Conservation (phyloP, 805 yeast genomes). For the Candida stauntonica region DNA sequence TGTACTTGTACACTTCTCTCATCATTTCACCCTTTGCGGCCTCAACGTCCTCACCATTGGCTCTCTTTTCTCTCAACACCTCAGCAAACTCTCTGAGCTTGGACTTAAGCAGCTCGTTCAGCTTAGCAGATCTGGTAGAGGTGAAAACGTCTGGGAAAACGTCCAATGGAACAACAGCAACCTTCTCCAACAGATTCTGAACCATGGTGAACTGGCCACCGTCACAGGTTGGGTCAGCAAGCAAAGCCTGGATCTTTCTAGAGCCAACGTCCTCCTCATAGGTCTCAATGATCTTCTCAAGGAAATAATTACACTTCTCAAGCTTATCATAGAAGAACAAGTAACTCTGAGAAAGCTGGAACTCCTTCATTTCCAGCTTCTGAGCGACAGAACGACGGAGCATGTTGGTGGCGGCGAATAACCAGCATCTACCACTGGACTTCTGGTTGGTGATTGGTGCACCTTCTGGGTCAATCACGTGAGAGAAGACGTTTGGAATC, state of each 20-base stretch:
- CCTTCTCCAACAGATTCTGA: slow-evolving; percentile 69
- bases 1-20: slow-evolving; percentile 58
- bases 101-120: slow-evolving; percentile 61
- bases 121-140: slow-evolving; percentile 43
- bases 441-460: slow-evolving; percentile 71
- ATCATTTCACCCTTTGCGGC: slow-evolving; percentile 45
- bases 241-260: slow-evolving; percentile 61
- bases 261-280: slow-evolving; percentile 62
- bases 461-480: slow-evolving; percentile 40
- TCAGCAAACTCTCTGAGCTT: slow-evolving; percentile 78
- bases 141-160: slow-evolving; percentile 65
- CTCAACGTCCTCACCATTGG: slow-evolving; percentile 12
- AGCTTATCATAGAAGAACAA: slow-evolving; percentile 81
- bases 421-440: slow-evolving; percentile 82
- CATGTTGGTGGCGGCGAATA: slow-evolving; percentile 77
- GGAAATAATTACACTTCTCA: slow-evolving; percentile 77
- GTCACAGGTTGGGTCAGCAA: slow-evolving; percentile 65
- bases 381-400: slow-evolving; percentile 60
- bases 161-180: slow-evolving; percentile 75
- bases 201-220: slow-evolving; percentile 92
- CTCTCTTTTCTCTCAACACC: slow-evolving; percentile 42
- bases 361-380: slow-evolving; percentile 57
- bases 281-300: slow-evolving; percentile 73
- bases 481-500: slow-evolving; percentile 22
- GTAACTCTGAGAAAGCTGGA: slow-evolving; percentile 75